Base-by-base conservation (phyloP, 306 rosid genomes). In the Myrica gale region DNA sequence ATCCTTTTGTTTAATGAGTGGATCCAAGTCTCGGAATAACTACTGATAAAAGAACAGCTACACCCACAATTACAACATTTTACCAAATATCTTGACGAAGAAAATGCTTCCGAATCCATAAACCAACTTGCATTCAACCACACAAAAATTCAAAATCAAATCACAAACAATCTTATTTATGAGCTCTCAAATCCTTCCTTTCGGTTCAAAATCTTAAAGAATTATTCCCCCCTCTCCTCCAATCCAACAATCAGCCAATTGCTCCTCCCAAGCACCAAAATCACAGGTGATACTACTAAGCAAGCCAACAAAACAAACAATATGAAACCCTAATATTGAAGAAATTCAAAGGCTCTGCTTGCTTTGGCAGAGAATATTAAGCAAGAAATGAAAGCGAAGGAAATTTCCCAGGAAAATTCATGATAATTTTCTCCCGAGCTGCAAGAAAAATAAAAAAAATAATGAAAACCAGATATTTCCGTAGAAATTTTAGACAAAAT, bases 1-100 rank as follows among this genome's bases (percentile, higher is more conserved):
- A n/a, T n/a, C n/a, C n/a, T n/a, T n/a, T n/a, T n/a, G n/a, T n/a
- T n/a, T n/a, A n/a, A n/a, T n/a, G n/a, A n/a, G n/a, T n/a, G n/a
- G n/a, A n/a, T n/a, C n/a, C n/a, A 96, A 39, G 87, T 39, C 48
- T 76, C 89, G 0, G 97, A 80, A 23, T 90, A 79, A 58, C 86
- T 86, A 76, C 76, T 79, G 52, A 17, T 5, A 72, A 80, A 71
- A 0, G 91, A 84, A 44, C 94, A 92, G 75, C 87, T 86, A 84
- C 91, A 90, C 23, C 83, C 89, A 0, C 96, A 88, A 65, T 88
- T 61, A 74, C 91, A 85, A 75, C 97, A 88, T 84, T 86, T 89
- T 55, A 79, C 84, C 85, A 78, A 76, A 66, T 78, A 85, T 82
- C 74, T 78, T 41, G 93, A 83, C 81, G 91, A 78, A 16, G 88